These are phyloP conservation scores for Aspergillus bertholletiae DNA, from an alignment of 495 filamentous ascomycete genomes.

Conservation along the genomic window DNA sequence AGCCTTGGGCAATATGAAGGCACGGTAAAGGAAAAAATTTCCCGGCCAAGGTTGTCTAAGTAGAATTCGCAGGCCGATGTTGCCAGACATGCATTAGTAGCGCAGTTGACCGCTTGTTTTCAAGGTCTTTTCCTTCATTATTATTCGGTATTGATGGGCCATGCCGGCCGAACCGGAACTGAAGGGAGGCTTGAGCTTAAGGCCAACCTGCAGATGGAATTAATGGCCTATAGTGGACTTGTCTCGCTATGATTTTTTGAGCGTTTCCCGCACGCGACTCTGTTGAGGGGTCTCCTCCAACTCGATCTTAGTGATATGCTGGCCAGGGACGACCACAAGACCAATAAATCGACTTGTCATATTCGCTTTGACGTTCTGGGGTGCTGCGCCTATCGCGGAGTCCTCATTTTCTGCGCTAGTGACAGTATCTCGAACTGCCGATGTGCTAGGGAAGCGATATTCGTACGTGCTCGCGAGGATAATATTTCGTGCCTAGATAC, in stretches of 20 bases:
- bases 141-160: background rate
- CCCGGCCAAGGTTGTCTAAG: background rate
- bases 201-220: background rate
- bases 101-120: background rate
- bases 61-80: background rate
- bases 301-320: constrained; percentile 83
- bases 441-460: constrained; percentile 68
- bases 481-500: constrained; percentile 70
- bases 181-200: background rate
- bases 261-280: constrained; percentile 23
- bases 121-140: background rate
- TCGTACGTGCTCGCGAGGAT: constrained; percentile 83
- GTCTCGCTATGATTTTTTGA: constrained; percentile 14
- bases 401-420: constrained; percentile 28
- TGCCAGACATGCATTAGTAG: background rate
- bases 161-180: background rate
- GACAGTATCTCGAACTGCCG: constrained; percentile 44
- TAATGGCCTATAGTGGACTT: background rate
- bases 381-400: constrained; percentile 20
- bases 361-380: constrained; percentile 50
- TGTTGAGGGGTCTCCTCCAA: constrained; percentile 58
- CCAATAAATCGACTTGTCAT: constrained; percentile 86
- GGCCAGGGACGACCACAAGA: constrained; percentile 84
- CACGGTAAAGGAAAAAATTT: background rate
- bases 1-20: background rate